A percentile compares a stretch with the other conserved stretches of the same genome.
Conservation (phyloP, 306 rosid genomes). For the Parietaria judaica region DNA sequence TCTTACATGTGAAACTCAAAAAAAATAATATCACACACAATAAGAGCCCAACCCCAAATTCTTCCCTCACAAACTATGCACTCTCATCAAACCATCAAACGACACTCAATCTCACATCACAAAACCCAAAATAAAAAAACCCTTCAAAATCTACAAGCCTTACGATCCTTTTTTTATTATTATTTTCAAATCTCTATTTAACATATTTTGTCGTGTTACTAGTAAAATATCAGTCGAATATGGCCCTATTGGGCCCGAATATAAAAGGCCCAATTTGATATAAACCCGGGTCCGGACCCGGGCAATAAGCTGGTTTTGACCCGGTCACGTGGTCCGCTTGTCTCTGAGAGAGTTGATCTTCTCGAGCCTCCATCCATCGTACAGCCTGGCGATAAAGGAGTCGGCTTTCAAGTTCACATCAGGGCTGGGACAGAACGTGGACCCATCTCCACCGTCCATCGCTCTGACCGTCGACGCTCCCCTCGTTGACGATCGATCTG, state of each 20-base stretch:
- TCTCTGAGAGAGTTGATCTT: slow-evolving; percentile 38
- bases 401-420: slow-evolving; percentile 60
- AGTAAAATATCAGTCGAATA: not conserved
- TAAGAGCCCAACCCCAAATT: slow-evolving; percentile 8
- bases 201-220: not conserved
- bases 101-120: not conserved
- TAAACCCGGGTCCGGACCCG: no score
- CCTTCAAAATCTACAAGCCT: slow-evolving; percentile 15
- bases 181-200: not conserved
- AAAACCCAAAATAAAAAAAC: slow-evolving; percentile 3
- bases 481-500: slow-evolving; percentile 4
- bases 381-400: slow-evolving; percentile 41
- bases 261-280: not conserved
- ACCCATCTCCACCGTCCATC: slow-evolving; percentile 20
- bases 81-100: slow-evolving; percentile 16
- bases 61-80: not conserved
- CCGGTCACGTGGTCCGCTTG: slow-evolving; percentile 18
- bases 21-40: slow-evolving; percentile 5
- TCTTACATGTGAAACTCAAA: slow-evolving; percentile 9
- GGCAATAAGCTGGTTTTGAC: not conserved
- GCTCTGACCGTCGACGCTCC: slow-evolving; percentile 11
- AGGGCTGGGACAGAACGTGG: slow-evolving; percentile 77
- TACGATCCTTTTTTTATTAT: not conserved
- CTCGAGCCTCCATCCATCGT: slow-evolving; percentile 38
- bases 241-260: not conserved